Evolutionary conservation across 139 green algal genomes (phyloP), one percentile per base, ranked within the genome.

Genomic region (Coelastrella sp.): DNA sequence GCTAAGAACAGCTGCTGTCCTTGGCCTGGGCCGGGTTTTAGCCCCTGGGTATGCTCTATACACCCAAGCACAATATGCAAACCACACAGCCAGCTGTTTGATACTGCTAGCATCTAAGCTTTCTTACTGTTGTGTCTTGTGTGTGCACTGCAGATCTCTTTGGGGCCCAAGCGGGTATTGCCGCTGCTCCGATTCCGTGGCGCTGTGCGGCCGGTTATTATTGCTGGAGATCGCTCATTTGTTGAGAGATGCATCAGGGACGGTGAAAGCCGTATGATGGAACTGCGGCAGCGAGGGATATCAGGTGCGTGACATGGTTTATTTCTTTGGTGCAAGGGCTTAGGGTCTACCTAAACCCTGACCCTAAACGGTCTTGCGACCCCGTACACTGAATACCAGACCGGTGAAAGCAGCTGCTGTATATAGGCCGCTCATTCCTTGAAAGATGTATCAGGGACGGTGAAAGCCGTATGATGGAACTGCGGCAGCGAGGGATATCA

Each of bases 121-220:
- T 22, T 11, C 32, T 47, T 47, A 14, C 56, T 16, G 56, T 5
- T 84, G 78, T 32, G 57, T 82, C 54, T 17, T 7, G 19, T 14
- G 22, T 17, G 7, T 56, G 0, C 0, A 0, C 7, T 89, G 58
- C 94, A 98, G 95, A 76, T 98, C 20, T 86, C 95, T 54, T 73
- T 98, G 65, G 92, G 92, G 19, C 80, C 77, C 56, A 92, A 91
- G 71, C 88, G 94, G 0, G 89, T 95, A 56, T 84, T 99, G 56
- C 96, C 97, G 11, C 94, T 99, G 80, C 89, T 95, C 11, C 89
- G 93, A 58, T 96, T 99, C 79, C 93, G 97, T 7, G 97, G 96
- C 54, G 92, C 90, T 47, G 92, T 96, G 2, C 93, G 97, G 19
- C 96, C 96, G 4, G 92, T 99, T 3, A 95, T 99, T 7, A 77